Evolutionary conservation across 2,329 filamentous ascomycete genomes (phyloP), one percentile per base, ranked within the genome.

Genomic region (Trichophaea hybrida): DNA sequence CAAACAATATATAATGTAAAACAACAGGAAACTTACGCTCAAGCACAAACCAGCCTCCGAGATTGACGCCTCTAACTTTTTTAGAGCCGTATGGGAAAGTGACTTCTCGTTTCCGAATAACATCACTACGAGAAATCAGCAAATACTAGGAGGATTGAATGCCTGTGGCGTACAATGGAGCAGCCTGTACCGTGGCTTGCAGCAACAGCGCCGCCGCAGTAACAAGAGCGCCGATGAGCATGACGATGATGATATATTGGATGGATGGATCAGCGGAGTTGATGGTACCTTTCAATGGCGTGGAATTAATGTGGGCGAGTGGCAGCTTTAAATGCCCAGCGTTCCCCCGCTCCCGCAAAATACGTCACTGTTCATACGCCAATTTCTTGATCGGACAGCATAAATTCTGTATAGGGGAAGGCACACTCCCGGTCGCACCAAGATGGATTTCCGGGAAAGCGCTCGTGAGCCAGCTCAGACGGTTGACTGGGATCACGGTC

Each of bases 51-150:
- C 72, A 74, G 8, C 72, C 72, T 17, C 72, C 72, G 61, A 72
- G 66, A 48, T 73, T 73, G 51, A 73, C 61, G 17, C 71, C 72
- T 44, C 70, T 71, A n/a, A 80, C 74, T 63, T 75, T 76, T 37
- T 75, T 72, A 10, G 68, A 67, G n/a, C 75, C 75, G 73, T 76
- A 80, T 17, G 70, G 67, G 69, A 79, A 79, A 31, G 59, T 58
- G 12, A 59, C 56, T 31, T 51, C 49, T 4, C 61, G 59, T 17
- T 61, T 50, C 34, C 53, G 58, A 37, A 64, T 51, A 17, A 46
- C 58, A 24, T 59, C 59, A 17, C 52, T 63, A 1, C n/a, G 48
- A 50, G 48, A 17, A 33, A 24, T 50, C 31, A 50, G 48, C 48
- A 50, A 50, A 17, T 5, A 50, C n/a, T 6, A 24, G 12, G 12